These are phyloP conservation scores for Termitomyces sp. DNA, from an alignment of 768 basidiomycete species.

Conservation along the genomic window DNA sequence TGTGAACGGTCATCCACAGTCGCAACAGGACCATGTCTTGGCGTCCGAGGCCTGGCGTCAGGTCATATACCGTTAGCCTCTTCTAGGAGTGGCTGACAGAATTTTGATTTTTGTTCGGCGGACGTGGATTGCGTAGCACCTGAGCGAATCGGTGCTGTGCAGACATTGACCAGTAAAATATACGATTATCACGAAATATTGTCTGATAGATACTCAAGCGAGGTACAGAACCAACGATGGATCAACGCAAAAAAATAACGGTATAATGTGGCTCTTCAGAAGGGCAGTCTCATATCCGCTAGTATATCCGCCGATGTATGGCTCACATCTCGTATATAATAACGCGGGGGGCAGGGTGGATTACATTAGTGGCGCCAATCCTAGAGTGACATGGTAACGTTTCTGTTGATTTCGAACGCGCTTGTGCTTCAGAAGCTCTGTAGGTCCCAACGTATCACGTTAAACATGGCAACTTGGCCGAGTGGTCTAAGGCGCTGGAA, in stretches of 20 bases:
- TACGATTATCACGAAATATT: background rate
- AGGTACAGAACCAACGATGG: no score
- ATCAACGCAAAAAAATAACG: background rate
- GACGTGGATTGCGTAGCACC: background rate
- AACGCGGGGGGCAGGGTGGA: no score
- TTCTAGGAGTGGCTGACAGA: background rate
- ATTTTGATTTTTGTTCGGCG: constrained; percentile 1
- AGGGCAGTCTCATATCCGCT: no score
- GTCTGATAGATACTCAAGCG: no score
- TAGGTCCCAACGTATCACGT: no score
- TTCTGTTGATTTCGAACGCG: no score
- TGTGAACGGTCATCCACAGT: background rate
- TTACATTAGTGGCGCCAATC: no score
- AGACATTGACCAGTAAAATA: background rate
- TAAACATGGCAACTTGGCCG: constrained; percentile 43
- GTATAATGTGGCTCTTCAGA: background rate
- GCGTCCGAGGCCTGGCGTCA: constrained; percentile 2
- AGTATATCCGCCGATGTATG: no score
- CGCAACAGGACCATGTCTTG: constrained; percentile 3
- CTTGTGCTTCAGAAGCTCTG: no score
- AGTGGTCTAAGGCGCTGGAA: constrained; percentile 61
- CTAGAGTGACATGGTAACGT: no score
- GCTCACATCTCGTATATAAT: background rate
- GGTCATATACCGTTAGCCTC: background rate
- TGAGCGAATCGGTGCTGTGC: background rate